Evolutionary conservation across 225 moss, liverwort and hornwort species (phyloP).

Genomic region (Polytrichum formosum): DNA sequence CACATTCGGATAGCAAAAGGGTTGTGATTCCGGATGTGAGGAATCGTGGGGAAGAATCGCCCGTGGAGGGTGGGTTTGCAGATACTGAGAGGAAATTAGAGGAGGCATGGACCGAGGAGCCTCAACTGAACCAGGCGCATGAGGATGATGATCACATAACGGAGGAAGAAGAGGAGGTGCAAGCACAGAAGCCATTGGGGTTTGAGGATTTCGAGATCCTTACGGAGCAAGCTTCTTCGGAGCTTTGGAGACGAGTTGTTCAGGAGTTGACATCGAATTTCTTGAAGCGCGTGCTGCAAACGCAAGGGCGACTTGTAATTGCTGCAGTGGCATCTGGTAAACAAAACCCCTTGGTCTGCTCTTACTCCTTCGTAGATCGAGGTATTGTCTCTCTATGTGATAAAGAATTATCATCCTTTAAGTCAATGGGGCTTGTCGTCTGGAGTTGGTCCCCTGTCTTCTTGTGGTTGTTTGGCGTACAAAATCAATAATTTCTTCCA

Average conservation of each 20-base stretch:
- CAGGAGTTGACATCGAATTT: slow-evolving; percentile 61
- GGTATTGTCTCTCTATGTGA: no score
- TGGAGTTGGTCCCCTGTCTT: no score
- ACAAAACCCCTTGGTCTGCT: slow-evolving; percentile 1
- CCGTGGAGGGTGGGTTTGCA: slow-evolving; percentile 21
- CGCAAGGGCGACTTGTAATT: slow-evolving; percentile 64
- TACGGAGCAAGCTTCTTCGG: slow-evolving; percentile 52
- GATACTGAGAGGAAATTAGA: slow-evolving; percentile 47
- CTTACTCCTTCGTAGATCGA: background rate
- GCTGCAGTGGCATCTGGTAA: slow-evolving; percentile 26
- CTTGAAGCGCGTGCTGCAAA: slow-evolving; percentile 64
- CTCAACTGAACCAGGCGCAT: slow-evolving; percentile 30
- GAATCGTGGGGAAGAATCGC: background rate
- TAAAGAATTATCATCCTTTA: no score
- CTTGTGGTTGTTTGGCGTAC: no score
- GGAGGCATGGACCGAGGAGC: slow-evolving; percentile 40
- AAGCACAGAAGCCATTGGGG: background rate
- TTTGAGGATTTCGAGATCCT: slow-evolving; percentile 37
- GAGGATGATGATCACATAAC: background rate
- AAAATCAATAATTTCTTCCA: no score
- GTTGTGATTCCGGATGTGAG: slow-evolving; percentile 3
- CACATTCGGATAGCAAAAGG: slow-evolving; percentile 14
- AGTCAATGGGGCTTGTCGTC: no score
- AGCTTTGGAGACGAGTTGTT: slow-evolving; percentile 69
- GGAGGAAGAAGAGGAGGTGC: background rate